These are phyloP conservation scores for Lactuca saligna DNA, from an alignment of 129 eudicot genomes.

Conservation along the genomic window DNA sequence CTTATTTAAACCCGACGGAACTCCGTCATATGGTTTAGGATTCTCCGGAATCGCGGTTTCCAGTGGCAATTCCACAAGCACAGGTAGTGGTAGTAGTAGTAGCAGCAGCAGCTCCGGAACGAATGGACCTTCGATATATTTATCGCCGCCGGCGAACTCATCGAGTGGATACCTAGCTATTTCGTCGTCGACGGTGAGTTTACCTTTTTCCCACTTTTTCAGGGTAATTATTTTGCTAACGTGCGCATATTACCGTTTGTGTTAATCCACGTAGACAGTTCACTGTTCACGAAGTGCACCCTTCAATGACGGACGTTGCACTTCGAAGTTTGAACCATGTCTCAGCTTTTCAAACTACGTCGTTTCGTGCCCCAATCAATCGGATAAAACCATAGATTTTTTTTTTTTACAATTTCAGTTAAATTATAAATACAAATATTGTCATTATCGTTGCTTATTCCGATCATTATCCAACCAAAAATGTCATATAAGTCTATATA, in stretches of 20 bases:
- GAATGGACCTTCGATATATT: conserved; percentile 27
- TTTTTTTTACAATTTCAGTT: too few species aligned
- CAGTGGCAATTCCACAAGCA: conserved; percentile 28
- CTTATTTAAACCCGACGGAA: conserved; percentile 81
- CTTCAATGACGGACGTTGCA: conserved; percentile 10
- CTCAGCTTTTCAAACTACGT: neutral
- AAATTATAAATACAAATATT: too few species aligned
- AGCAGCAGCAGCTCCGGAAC: neutral
- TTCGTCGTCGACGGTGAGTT: conserved; percentile 66
- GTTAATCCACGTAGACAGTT: conserved; percentile 21
- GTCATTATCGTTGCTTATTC: too few species aligned
- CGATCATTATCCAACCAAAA: too few species aligned
- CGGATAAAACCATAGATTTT: too few species aligned
- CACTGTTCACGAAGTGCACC: conserved; percentile 14
- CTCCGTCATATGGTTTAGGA: conserved; percentile 70
- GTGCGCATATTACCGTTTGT: conserved; percentile 7
- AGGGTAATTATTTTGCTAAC: neutral
- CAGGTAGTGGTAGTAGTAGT: conserved; percentile 4
- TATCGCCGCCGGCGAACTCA: conserved; percentile 48
- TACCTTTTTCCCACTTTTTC: neutral
- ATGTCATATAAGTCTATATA: too few species aligned
- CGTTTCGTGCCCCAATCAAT: neutral
- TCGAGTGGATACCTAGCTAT: conserved; percentile 80
- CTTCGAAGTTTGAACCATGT: conserved; percentile 15
- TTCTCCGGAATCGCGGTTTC: conserved; percentile 36